Evolutionary conservation across 805 yeast species (phyloP).

Genomic region (Kodamaea sagamina): DNA sequence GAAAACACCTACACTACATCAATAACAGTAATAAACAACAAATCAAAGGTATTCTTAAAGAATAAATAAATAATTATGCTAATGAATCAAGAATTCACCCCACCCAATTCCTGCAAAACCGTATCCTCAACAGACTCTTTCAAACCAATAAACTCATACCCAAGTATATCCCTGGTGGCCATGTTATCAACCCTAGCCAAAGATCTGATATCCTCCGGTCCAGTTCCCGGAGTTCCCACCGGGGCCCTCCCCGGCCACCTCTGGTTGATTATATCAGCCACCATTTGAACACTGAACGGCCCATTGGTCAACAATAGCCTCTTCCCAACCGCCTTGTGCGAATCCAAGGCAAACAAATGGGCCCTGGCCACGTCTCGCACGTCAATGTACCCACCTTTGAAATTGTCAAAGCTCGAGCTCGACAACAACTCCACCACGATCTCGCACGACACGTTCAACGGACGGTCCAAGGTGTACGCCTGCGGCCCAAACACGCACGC

Average conservation of each 20-base stretch:
- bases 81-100: too few species aligned
- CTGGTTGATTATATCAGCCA: constrained; percentile 30
- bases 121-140: constrained; percentile 28
- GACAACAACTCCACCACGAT: constrained; percentile 16
- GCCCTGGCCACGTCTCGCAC: constrained; percentile 31
- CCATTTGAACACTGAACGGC: constrained; percentile 32
- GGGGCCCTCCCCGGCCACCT: constrained; percentile 23
- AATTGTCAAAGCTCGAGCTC: constrained; percentile 23
- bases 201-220: constrained; percentile 27
- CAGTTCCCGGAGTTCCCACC: constrained; percentile 29
- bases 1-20: too few species aligned
- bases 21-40: too few species aligned
- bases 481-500: constrained; percentile 20
- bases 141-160: constrained; percentile 23
- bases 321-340: constrained; percentile 22
- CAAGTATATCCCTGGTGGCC: constrained; percentile 18
- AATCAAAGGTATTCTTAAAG: too few species aligned
- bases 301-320: constrained; percentile 37
- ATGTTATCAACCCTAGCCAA: constrained; percentile 24
- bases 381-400: constrained; percentile 22
- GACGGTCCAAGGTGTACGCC: constrained; percentile 12
- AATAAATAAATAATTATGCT: too few species aligned
- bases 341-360: constrained; percentile 35
- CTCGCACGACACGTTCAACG: constrained; percentile 30
- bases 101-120: constrained; percentile 13